These are phyloP conservation scores for Rhodotorula sp. DNA, from an alignment of 1,284 basidiomycete species.

Conservation along the genomic window DNA sequence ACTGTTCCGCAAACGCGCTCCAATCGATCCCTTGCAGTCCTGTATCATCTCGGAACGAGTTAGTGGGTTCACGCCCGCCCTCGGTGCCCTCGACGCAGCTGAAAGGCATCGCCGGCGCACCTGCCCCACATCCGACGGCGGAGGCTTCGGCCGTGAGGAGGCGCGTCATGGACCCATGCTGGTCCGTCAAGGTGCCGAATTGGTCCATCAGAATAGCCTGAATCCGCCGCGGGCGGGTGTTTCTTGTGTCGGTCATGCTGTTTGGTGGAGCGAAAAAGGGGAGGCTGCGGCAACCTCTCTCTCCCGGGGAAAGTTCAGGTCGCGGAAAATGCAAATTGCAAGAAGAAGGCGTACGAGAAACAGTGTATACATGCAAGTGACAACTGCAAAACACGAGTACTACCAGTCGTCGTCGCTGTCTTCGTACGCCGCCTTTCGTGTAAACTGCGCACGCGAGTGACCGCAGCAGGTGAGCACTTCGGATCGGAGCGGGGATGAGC, in stretches of 20 bases:
- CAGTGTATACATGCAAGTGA: not conserved
- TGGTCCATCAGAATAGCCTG: constrained; percentile 61
- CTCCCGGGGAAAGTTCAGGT: too few species aligned
- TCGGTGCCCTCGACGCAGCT: too few species aligned
- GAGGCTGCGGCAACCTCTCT: too few species aligned
- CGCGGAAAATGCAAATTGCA: not conserved
- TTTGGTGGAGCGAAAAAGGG: not conserved
- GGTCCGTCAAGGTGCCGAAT: constrained; percentile 47
- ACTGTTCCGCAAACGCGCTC: constrained; percentile 22
- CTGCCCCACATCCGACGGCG: not conserved
- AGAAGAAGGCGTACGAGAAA: too few species aligned
- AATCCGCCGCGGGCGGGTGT: constrained; percentile 44
- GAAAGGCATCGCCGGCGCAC: not conserved
- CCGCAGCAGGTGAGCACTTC: too few species aligned
- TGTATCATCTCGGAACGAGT: not conserved
- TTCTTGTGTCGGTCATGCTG: not conserved
- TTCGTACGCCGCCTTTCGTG: constrained; percentile 63
- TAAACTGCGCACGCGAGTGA: too few species aligned
- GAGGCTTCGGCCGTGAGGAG: not conserved
- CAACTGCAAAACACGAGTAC: too few species aligned
- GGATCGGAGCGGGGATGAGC: too few species aligned
- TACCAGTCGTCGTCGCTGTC: constrained; percentile 62
- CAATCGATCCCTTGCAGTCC: constrained; percentile 13
- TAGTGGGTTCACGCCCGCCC: not conserved
- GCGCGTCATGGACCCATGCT: constrained; percentile 37